Evolutionary conservation across 1,284 basidiomycete genomes (phyloP).

Genomic region (Boletellus deceptivus): DNA sequence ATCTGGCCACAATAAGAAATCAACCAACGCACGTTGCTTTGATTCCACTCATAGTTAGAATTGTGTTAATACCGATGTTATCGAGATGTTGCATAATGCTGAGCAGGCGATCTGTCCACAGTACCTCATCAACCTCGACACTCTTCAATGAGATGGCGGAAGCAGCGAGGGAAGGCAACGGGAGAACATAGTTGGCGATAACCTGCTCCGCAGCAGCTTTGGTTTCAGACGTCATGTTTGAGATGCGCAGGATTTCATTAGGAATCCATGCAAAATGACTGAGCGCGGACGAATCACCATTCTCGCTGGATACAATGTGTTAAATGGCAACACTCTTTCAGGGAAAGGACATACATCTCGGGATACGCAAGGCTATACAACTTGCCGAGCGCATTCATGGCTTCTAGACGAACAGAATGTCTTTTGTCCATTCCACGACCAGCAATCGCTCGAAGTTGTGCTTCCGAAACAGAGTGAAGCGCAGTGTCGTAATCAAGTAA

Average conservation of each 20-base stretch:
- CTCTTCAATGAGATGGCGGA: slow-evolving; percentile 49
- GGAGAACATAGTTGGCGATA: slow-evolving; percentile 76
- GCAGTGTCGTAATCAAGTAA: slow-evolving; percentile 90
- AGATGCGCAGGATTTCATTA: slow-evolving; percentile 61
- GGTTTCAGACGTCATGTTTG: slow-evolving; percentile 51
- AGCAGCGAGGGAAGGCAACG: slow-evolving; percentile 55
- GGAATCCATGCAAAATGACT: slow-evolving; percentile 96
- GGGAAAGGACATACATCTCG: slow-evolving; percentile 71
- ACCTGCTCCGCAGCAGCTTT: slow-evolving; percentile 63
- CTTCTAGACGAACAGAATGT: slow-evolving; percentile 79
- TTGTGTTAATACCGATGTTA: slow-evolving; percentile 52
- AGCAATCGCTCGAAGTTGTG: slow-evolving; percentile 64
- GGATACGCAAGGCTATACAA: slow-evolving; percentile 83
- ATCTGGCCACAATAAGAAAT: not conserved
- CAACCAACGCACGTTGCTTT: slow-evolving; percentile 46
- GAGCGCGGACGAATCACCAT: slow-evolving; percentile 69
- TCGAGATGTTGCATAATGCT: slow-evolving; percentile 74
- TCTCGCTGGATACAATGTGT: slow-evolving; percentile 59
- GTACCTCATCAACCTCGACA: slow-evolving; percentile 68
- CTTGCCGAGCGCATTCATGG: slow-evolving; percentile 74
- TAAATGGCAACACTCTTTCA: not conserved
- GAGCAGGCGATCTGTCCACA: slow-evolving; percentile 85
- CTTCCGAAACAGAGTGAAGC: slow-evolving; percentile 74
- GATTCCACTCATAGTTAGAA: slow-evolving; percentile 65
- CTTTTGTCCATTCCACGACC: slow-evolving; percentile 85